Evolutionary conservation across 495 filamentous ascomycete species (phyloP), one percentile per base, ranked within the genome.

Genomic region (Talaromyces ruber): DNA sequence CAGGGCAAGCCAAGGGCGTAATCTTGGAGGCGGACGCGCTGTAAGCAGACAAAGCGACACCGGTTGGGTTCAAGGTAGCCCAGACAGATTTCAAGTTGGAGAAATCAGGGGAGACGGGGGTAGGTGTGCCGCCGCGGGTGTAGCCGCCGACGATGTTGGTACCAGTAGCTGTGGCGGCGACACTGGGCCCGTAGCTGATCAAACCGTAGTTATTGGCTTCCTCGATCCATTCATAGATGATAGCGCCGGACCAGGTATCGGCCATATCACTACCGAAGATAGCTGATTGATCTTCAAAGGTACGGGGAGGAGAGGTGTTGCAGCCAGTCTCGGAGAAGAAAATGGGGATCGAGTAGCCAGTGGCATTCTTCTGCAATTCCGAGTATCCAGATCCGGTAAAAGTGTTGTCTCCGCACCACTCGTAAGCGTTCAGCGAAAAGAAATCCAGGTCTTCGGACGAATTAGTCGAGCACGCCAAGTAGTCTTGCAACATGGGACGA

Each of bases 201-300:
- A 96, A 76, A 59, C 92, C 92, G 70, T 95, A 96, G 67, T 91
- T 74, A 71, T 95, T 96, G 52, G 82, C 76, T 72, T 95, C 92
- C 68, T 92, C 74, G 61, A 96, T 89, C 91, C 91, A 96, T 72
- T 96, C 91, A 72, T 96, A 96, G 64, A 93, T 78, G 61, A 95
- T 92, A 32, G 88, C 77, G 60, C 92, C 92, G 28, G 88, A 92
- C 90, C 91, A 96, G 60, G 86, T 82, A 59, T 76, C 71, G 6
- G 74, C 72, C 92, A 96, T 95, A 3, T 89, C 70, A 1, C 71
- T 58, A 53, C 88, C 88, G 65, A 95, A 86, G 62, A 96, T 91
- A 53, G 89, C 83, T 6, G 74, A 72, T 68, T 94, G 91, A 70
- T 96, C 92, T 12, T 81, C 79, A 64, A 94, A 96, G 0, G 79